Evolutionary conservation across 345 rosid genomes (phyloP).

Genomic region (Pelargonium nanum): DNA sequence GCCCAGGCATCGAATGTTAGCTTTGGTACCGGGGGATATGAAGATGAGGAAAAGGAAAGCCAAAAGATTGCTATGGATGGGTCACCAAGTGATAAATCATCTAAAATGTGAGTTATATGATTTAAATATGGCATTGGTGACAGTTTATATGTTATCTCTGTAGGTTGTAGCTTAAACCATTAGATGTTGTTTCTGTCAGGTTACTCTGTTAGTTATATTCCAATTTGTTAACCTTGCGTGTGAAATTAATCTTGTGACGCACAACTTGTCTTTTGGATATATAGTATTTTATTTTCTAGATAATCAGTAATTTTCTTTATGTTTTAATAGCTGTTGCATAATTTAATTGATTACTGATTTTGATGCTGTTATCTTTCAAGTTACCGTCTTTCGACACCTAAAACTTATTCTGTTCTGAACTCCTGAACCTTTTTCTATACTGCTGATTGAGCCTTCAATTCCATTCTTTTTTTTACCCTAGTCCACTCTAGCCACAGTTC

Average conservation of each 20-base stretch:
- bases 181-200: not conserved
- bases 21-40: constrained; percentile 60
- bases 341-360: no score
- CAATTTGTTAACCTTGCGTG: not conserved
- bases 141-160: constrained; percentile 1
- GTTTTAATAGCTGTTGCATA: no score
- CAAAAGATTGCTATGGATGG: constrained; percentile 27
- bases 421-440: no score
- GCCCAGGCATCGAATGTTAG: constrained; percentile 55
- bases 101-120: constrained; percentile 44
- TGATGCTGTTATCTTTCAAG: no score
- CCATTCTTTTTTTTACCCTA: no score
- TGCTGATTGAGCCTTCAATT: no score
- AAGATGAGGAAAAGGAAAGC: constrained; percentile 42
- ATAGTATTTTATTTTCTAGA: not conserved
- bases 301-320: no score
- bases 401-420: no score
- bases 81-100: constrained; percentile 30
- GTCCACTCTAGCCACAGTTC: no score
- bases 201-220: not conserved
- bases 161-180: not conserved
- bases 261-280: not conserved
- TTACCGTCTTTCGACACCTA: no score
- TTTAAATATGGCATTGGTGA: not conserved
- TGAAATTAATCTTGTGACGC: not conserved